Evolutionary conservation across 345 rosid genomes (phyloP), one percentile per base, ranked within the genome.

Genomic region (Eutrema japonicum): DNA sequence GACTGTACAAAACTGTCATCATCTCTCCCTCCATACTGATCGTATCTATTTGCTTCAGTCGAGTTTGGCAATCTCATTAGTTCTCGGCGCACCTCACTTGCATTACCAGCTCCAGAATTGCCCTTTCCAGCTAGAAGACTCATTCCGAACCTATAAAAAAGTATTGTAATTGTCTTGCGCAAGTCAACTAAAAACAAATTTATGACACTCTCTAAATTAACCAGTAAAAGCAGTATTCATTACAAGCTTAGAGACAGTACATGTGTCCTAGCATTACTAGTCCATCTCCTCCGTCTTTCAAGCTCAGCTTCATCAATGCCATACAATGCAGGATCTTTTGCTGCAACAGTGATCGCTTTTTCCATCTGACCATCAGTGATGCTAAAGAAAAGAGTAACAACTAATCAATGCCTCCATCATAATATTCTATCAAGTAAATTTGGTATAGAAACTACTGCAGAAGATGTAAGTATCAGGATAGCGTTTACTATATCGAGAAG

Each of bases 271-370:
- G 97, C 94, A 76, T 78, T 84, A 83, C 82, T 78, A 53, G 97
- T 92, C 98, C 99, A 96, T 84, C 90, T 88, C 86, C 88, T 87
- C 4, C 99, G 85, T 61, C 82, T 87, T 74, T 92, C 96, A 75
- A 96, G 99, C 81, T 96, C 97, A 43, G 64, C 77, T 58, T 82
- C 86, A 81, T 88, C 83, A 78, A 92, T 92, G 56, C 99, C 98
- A 82, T 90, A 92, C 84, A 82, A 89, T 51, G 96, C 30, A 75
- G 97, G 99, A 79, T 92, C 98, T 80, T 84, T 84, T 18, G 91
- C 90, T 36, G 99, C 98, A 63, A 96, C 96, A 13, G 84, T 60
- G 74, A 96, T 85, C 46, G 99, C 83, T 75, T 96, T 96, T 65
- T 83, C 86, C 81, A 81, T 75, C 80, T 86, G 87, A 18, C 96